Conservation (phyloP, 1,139 yeast genomes). For the Yamadazyma sp. region DNA sequence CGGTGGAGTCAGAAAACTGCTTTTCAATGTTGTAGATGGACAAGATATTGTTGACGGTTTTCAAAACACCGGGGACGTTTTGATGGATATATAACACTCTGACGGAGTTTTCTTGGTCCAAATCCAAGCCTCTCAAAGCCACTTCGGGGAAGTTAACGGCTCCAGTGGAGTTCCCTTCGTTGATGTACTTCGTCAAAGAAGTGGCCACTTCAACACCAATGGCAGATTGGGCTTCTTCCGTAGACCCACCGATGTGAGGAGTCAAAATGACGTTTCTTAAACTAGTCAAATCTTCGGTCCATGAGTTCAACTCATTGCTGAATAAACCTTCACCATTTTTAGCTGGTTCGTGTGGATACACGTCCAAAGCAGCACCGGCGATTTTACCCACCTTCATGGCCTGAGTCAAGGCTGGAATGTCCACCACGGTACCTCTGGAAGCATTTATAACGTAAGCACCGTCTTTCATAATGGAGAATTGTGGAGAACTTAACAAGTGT, state of each 20-base stretch:
- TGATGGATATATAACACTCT: conserved; percentile 96
- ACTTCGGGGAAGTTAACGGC: conserved; percentile 99
- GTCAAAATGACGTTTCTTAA: conserved; percentile 88
- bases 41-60: conserved; percentile 93
- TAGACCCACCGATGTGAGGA: conserved; percentile 99
- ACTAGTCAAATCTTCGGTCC: conserved; percentile 81
- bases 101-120: conserved; percentile 85
- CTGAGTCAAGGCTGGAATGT: conserved; percentile 86
- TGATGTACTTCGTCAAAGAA: conserved; percentile 84
- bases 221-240: conserved; percentile 98
- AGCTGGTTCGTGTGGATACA: conserved; percentile 96
- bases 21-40: conserved; percentile 95
- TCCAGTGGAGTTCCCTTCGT: conserved; percentile 94
- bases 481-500: conserved; percentile 85
- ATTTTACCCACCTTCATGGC: conserved; percentile 92
- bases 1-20: conserved; percentile 94
- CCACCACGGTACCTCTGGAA: conserved; percentile 97
- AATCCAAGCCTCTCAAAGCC: conserved; percentile 80
- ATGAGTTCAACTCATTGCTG: conserved; percentile 67
- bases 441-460: conserved; percentile 95
- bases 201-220: conserved; percentile 94
- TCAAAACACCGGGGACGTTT: conserved; percentile 98
- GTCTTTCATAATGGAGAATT: conserved; percentile 93
- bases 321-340: conserved; percentile 89
- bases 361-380: conserved; percentile 98